Evolutionary conservation across 345 rosid species (phyloP).

Genomic region (Dimocarpus longan): DNA sequence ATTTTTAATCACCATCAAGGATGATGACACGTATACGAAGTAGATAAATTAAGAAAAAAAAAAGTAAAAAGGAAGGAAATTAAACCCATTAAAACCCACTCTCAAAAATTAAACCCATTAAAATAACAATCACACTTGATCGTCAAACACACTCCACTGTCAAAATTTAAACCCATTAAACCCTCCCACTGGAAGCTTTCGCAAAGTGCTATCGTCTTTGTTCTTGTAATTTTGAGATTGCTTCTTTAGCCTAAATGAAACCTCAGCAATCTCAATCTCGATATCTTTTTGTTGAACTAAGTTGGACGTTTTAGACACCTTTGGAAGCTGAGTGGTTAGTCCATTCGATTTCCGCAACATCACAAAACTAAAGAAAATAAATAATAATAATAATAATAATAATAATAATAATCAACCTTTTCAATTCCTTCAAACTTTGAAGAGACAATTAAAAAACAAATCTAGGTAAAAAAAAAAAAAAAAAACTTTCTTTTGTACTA

Average conservation of each 20-base stretch:
- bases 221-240: slow-evolving; percentile 42
- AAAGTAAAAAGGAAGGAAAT: no score
- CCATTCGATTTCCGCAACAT: slow-evolving; percentile 37
- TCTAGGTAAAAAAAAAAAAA: no score
- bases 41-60: no score
- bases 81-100: no score
- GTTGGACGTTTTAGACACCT: slow-evolving; percentile 38
- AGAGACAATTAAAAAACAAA: not conserved
- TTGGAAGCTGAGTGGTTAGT: slow-evolving; percentile 41
- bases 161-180: no score
- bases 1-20: no score
- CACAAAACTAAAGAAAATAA: not conserved
- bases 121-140: no score
- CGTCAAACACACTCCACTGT: no score
- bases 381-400: not conserved
- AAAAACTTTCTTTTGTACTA: no score
- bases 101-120: no score
- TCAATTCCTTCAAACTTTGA: not conserved
- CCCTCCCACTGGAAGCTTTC: not conserved
- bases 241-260: slow-evolving; percentile 52
- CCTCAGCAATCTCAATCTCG: slow-evolving; percentile 72
- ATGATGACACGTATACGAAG: no score
- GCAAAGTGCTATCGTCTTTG: slow-evolving; percentile 28
- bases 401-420: slow-evolving; percentile 4
- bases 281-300: slow-evolving; percentile 52